A percentile compares a stretch with the other conserved stretches of the same genome.
Conservation (phyloP, 176 grass and related monocot genomes). For the Oryza punctata region DNA sequence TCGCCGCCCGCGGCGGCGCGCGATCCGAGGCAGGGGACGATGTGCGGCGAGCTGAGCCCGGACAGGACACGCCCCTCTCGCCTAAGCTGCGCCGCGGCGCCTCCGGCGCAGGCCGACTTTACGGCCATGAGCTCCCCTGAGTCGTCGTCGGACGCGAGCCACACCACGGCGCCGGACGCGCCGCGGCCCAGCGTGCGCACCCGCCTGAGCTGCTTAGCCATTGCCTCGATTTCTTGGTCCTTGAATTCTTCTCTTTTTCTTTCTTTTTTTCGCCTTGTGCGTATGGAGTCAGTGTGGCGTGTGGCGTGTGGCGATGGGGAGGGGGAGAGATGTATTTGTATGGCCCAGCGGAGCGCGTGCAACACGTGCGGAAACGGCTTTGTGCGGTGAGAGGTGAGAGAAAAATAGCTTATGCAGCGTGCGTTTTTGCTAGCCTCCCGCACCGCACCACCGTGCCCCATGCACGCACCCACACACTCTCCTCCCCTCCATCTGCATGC, state of each 20-base stretch:
- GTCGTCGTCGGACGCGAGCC: constrained; percentile 43
- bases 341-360: neutral
- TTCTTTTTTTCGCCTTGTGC: neutral
- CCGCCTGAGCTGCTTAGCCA: constrained; percentile 38
- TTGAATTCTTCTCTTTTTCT: neutral
- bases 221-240: constrained; percentile 9
- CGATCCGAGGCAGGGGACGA: constrained; percentile 67
- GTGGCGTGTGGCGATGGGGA: neutral
- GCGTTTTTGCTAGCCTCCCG: neutral
- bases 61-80: constrained; percentile 61
- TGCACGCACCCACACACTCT: neutral
- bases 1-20: constrained; percentile 30
- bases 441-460: neutral
- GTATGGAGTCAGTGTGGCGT: neutral
- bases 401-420: constrained; percentile 15
- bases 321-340: constrained; percentile 26
- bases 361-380: constrained; percentile 43
- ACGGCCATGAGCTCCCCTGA: constrained; percentile 68
- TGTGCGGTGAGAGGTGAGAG: neutral
- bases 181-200: constrained; percentile 64
- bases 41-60: constrained; percentile 62
- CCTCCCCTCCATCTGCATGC: neutral
- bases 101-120: constrained; percentile 54
- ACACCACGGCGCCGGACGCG: constrained; percentile 62
- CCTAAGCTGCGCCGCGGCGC: constrained; percentile 43